Base-by-base conservation (phyloP, 495 filamentous ascomycete genomes). In the Aspergillus ellipticus region DNA sequence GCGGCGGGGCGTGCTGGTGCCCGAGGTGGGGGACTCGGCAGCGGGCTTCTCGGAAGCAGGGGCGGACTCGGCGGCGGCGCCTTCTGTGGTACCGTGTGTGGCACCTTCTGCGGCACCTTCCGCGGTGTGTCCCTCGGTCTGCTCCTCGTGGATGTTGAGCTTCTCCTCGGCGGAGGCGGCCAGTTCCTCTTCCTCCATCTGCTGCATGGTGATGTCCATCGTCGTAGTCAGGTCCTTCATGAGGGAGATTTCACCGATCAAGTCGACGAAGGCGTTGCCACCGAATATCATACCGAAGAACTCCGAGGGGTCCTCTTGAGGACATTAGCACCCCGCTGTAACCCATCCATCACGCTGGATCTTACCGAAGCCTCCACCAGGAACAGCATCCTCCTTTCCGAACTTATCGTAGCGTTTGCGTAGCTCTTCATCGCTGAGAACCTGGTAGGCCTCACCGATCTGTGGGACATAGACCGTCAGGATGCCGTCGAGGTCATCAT, bases 231-330 rank as follows among this genome's bases (percentile, higher is more conserved):
- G 76, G 61, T 94, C 91, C 71, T 92, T 94, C 87, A 96, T 93
- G 49, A 96, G 80, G 45, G 87, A 91, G 57, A 96, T 92, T 74
- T 96, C 90, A 51, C 91, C 90, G 62, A 94, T 95, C 66, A 91
- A 83, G 70, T 94, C 93, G 21, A 86, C 80, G 65, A 99, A 99
- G 4, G 95, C 94, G 55, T 96, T 93, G 33, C 94, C 94, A 58
- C 94, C 94, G 64, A 99, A 99, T 56, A 99, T 97, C 81, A 91
- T 96, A 60, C 89, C 86, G 72, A 99, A 97, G 84, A 99, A 99
- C 74, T 99, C 95, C 42, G 91, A 83, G 0, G 94, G 95, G 63
- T 99, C 94, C 78, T 90, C 87, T 87, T 60, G 55, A 24, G 15
- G 17, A 16, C 24, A 54, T 75, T 57, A 77, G 70, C 57, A 39